Base-by-base conservation (phyloP, 352 stramenopile species). In the Phytophthora melonis region DNA sequence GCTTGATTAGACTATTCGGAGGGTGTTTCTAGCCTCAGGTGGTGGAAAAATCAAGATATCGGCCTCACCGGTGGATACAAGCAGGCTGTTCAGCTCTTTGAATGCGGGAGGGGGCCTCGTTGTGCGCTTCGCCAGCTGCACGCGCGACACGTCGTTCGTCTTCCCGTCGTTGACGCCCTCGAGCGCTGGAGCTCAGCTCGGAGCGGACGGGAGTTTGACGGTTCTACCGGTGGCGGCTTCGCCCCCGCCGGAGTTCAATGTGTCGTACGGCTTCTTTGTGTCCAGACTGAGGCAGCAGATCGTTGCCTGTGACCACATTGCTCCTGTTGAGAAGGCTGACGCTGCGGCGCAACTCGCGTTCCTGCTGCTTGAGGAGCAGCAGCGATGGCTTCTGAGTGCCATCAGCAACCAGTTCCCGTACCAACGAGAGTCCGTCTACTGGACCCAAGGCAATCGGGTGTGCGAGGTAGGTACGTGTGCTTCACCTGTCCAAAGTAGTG, bases 401-500 rank as follows among this genome's bases (percentile, higher is more conserved):
- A 71, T 82, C 8, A 59, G 60, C 6, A 68, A 25, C 9, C 25
- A 68, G 0, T 81, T 86, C 18, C 72, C 65, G 1, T 57, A 43
- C n/a, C 3, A 58, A 64, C 16, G 36, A 19, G 41, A 63, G 19
- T n/a, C 60, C 36, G 21, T 83, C 0, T 68, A 82, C 23, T 85
- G 79, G 78, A 63, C 72, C 0, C 77, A 82, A 19, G 66, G 70
- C 3, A 75, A 73, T 19, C 75, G 73, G 16, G 56, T 79, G 10
- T 78, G 74, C 18, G 72, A 82, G 64, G 76, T 83, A 82, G 64
- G 76, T 83, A 67, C 30, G 63, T 45, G 25, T 43, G 19, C 3
- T 34, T 13, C 36, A 45, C 18, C 36, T 45, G 36, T 18, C 36
- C 9, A 14, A 53, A 25, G 18, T 19, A 25, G 1, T 25, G 23